Base-by-base conservation (phyloP, 345 rosid genomes). In the Linum usitatissimum region DNA sequence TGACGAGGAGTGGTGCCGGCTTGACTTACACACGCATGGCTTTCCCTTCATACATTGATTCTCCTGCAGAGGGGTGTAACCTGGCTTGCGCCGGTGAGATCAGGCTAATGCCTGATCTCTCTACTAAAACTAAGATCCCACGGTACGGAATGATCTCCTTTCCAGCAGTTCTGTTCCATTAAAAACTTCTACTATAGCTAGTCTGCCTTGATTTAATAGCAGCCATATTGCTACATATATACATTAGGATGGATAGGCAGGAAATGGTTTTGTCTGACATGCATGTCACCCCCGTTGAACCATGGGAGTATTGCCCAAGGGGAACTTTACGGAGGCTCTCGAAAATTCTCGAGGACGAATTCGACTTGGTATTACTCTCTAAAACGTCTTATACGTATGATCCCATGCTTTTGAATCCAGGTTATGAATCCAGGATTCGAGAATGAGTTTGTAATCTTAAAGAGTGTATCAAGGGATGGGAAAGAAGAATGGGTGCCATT, bases 231-330 rank as follows among this genome's bases (percentile, higher is more conserved):
- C 51, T 45, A 10, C 51, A 6, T 45, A 10, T 17, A 6, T 23
- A 2, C 28, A 23, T 65, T 68, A 93, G 99, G 99, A 63, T 64
- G 53, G 72, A 75, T 61, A 75, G 76, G 57, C 96, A 93, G 77
- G 90, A 87, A 69, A 87, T 93, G 88, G 96, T 93, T 75, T 76
- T 93, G 79, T 97, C 85, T 63, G 94, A 93, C 78, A 90, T 90
- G 99, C 84, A 76, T 69, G 62, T 84, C 61, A 80, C 64, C 76
- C 92, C 97, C 30, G 97, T 91, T 68, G 76, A 84, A 78, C 71
- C 88, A 70, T 93, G 97, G 99, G 99, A 86, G 36, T 93, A 90
- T 68, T 90, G 99, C 76, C 99, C 99, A 55, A 84, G 97, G 71
- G 94, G 83, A 58, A 77, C 97, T 72, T 74, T 93, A 68, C 73